These are phyloP conservation scores for Earliella scabrosa DNA, from an alignment of 1,284 basidiomycete species.

Conservation along the genomic window DNA sequence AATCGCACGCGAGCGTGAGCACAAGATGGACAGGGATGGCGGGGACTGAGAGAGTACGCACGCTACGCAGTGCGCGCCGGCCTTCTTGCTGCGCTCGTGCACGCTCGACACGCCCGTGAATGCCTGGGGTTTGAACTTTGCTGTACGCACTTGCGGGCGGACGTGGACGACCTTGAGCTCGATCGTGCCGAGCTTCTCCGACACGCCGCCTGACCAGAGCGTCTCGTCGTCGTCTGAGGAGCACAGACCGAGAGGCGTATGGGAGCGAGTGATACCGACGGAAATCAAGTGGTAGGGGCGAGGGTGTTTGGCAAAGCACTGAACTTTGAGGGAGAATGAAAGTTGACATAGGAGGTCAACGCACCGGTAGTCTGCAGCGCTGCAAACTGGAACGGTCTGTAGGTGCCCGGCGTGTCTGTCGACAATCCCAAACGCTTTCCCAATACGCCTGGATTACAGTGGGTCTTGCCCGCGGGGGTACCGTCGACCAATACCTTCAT, in stretches of 20 bases:
- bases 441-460: neutral
- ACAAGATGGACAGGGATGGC: neutral
- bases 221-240: slow-evolving; percentile 4
- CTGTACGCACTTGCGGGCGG: neutral
- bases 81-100: slow-evolving; percentile 26
- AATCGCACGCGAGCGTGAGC: neutral
- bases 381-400: slow-evolving; percentile 14
- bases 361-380: slow-evolving; percentile 9
- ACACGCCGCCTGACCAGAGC: neutral
- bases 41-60: slow-evolving; percentile 4
- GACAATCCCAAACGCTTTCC: slow-evolving; percentile 6
- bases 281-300: too few species aligned
- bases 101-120: slow-evolving; percentile 11
- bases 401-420: neutral
- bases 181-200: slow-evolving; percentile 12
- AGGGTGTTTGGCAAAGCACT: too few species aligned
- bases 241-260: neutral
- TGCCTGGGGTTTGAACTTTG: neutral
- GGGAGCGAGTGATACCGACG: neutral
- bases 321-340: too few species aligned
- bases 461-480: neutral
- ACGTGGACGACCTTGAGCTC: slow-evolving; percentile 6
- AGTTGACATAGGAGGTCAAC: neutral
- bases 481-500: slow-evolving; percentile 11
- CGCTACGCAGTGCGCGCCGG: slow-evolving; percentile 24